Base-by-base conservation (phyloP, 2,329 filamentous ascomycete species). In the Colletotrichum tofieldiae region DNA sequence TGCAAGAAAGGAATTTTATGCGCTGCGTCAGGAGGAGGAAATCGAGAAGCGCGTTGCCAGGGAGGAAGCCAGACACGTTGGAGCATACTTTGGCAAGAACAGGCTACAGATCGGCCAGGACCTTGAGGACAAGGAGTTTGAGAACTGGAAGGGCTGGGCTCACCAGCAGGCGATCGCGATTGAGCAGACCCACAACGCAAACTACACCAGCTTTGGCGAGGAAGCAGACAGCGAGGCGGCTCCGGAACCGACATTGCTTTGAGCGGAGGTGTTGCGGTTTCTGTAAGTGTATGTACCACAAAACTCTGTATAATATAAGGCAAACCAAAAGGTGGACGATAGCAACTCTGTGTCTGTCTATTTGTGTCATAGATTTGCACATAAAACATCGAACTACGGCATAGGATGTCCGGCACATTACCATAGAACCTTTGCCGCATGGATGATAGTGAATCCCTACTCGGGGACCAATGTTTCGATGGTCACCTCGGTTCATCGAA, bases 1-100 rank as follows among this genome's bases (percentile, higher is more conserved):
- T 67, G 95, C 93, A 9, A 93, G 96, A 72, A 92, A 92, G 75
- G 96, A 99, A 81, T 98, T 98, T 84, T 99, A 99, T 85, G 86
- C 88, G 56, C 84, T 96, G 74, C 93, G 96, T 71, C 93, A 97
- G 77, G 87, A 91, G 72, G 92, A 97, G 77, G 95, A 98, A 75
- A 89, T 98, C 59, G 91, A 96, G 84, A 88, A 90, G 76, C 91
- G 95, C 77, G 89, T 99, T 72, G 94, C 96, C 9, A 87, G 91
- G 61, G 96, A 99, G 84, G 96, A 99, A 83, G 96, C 96, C 37
- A 86, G 91, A 74, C 90, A 93, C 77, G 92, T 93, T 7, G 96
- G 96, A 65, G 95, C 95, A 62, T 94, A 94, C 86, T 98, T 98
- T 81, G 94, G 94, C 81, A 93, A 92, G 82, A 87, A 90, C 52